Conservation (phyloP, 1,139 yeast species). For the Zygoascus sp. region DNA sequence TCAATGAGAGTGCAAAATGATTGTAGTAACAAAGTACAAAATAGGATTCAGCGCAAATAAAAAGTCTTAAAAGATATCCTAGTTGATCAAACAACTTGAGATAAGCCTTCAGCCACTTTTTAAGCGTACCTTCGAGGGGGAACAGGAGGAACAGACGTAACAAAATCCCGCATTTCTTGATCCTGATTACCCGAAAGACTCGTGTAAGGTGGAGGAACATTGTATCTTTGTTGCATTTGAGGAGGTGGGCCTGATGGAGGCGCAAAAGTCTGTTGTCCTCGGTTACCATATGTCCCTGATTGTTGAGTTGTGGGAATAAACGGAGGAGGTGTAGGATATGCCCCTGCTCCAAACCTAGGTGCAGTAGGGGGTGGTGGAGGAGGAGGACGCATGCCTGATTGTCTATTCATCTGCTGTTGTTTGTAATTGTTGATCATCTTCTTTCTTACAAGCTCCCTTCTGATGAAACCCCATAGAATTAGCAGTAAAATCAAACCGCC, state of each 20-base stretch:
- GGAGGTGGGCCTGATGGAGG: conserved; percentile 2
- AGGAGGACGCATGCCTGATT: not conserved
- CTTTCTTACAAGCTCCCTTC: conserved; percentile 1
- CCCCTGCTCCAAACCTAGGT: not conserved
- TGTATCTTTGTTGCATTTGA: not conserved
- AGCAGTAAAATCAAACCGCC: conserved; percentile 19
- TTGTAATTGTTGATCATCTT: conserved; percentile 5
- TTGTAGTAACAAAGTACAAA: too few species aligned
- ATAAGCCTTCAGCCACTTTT: too few species aligned
- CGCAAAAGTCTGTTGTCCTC: too few species aligned
- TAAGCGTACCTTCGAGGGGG: not conserved
- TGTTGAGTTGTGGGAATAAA: not conserved
- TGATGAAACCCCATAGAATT: conserved; percentile 3
- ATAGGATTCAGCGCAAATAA: too few species aligned
- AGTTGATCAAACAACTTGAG: too few species aligned
- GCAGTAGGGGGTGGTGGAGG: conserved; percentile 2
- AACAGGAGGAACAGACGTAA: not conserved
- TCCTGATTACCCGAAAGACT: conserved; percentile 12
- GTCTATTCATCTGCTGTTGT: not conserved
- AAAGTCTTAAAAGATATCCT: too few species aligned
- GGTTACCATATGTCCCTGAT: not conserved
- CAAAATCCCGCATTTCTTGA: conserved; percentile 8
- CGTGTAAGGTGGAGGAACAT: conserved; percentile 3
- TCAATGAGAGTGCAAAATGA: too few species aligned
- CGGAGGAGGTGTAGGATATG: not conserved